Conservation (phyloP, 1,284 basidiomycete genomes). For the Coniophora puteana region DNA sequence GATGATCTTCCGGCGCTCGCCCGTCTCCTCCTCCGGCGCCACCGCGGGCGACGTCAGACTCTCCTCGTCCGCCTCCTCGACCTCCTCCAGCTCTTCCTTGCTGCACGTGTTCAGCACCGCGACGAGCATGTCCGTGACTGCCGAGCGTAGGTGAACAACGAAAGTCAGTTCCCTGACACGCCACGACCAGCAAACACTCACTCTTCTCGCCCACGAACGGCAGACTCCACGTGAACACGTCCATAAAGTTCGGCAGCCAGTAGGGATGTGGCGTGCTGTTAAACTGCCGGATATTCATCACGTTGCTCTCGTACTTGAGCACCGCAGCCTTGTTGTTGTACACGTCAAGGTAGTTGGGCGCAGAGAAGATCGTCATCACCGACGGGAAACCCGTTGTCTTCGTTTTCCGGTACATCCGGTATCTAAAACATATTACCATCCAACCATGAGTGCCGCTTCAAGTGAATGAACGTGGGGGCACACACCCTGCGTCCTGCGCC, state of each 20-base stretch:
- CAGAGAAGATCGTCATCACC: slow-evolving; percentile 96
- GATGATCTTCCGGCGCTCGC: slow-evolving; percentile 81
- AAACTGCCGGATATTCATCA: slow-evolving; percentile 95
- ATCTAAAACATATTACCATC: slow-evolving; percentile 44
- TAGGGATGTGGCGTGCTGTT: slow-evolving; percentile 96
- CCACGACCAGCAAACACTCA: slow-evolving; percentile 36
- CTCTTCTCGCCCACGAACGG: slow-evolving; percentile 95
- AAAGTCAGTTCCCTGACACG: too few relatives aligned
- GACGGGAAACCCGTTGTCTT: slow-evolving; percentile 91
- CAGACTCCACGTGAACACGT: slow-evolving; percentile 89
- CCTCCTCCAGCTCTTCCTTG: slow-evolving; percentile 92
- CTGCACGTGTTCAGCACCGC: slow-evolving; percentile 92
- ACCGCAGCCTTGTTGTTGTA: slow-evolving; percentile 98
- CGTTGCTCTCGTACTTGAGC: slow-evolving; percentile 95
- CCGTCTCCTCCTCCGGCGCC: slow-evolving; percentile 46
- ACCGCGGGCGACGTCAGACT: slow-evolving; percentile 30
- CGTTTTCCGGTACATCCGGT: slow-evolving; percentile 97
- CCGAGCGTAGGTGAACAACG: too few relatives aligned
- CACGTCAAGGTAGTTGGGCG: slow-evolving; percentile 94
- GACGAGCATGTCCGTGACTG: slow-evolving; percentile 96
- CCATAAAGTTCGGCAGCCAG: slow-evolving; percentile 94
- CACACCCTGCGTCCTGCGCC: slow-evolving; percentile 90
- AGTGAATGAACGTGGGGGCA: slow-evolving; percentile 1
- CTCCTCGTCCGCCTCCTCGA: slow-evolving; percentile 79
- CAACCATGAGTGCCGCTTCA: slow-evolving; percentile 8